These are phyloP conservation scores for Trichoderma koningii DNA, from an alignment of 2,329 filamentous ascomycete species.

Conservation along the genomic window DNA sequence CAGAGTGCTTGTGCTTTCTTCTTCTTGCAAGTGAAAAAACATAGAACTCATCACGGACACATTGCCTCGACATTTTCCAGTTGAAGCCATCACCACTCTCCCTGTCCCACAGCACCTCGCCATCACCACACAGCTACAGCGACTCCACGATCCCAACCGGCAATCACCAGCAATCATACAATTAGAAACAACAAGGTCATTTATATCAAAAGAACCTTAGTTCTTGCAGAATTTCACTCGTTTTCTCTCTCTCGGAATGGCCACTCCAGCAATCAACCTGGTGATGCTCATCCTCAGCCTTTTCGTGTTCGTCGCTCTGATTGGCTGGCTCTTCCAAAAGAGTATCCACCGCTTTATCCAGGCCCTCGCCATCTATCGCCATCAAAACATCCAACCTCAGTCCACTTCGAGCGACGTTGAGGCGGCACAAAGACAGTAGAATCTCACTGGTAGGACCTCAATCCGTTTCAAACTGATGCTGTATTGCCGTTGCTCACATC, in stretches of 20 bases:
- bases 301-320: constrained; percentile 35
- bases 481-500: background rate
- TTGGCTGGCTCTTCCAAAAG: constrained; percentile 38
- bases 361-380: constrained; percentile 31
- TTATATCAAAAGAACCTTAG: background rate
- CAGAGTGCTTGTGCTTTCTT: too few relatives aligned
- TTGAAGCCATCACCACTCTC: background rate
- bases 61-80: background rate
- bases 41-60: too few relatives aligned
- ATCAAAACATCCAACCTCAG: constrained; percentile 9
- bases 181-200: background rate
- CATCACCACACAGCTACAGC: background rate
- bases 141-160: background rate
- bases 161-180: too few relatives aligned
- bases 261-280: constrained; percentile 33
- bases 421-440: background rate
- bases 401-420: background rate
- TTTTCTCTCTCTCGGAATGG: constrained; percentile 31
- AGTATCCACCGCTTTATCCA: constrained; percentile 38
- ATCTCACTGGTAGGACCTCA: background rate
- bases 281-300: constrained; percentile 30
- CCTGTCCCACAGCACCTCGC: background rate
- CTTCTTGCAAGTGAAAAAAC: too few relatives aligned
- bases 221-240: background rate
- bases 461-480: background rate